Evolutionary conservation across 768 basidiomycete genomes (phyloP).

Genomic region (Xerocomellus amylosporus): DNA sequence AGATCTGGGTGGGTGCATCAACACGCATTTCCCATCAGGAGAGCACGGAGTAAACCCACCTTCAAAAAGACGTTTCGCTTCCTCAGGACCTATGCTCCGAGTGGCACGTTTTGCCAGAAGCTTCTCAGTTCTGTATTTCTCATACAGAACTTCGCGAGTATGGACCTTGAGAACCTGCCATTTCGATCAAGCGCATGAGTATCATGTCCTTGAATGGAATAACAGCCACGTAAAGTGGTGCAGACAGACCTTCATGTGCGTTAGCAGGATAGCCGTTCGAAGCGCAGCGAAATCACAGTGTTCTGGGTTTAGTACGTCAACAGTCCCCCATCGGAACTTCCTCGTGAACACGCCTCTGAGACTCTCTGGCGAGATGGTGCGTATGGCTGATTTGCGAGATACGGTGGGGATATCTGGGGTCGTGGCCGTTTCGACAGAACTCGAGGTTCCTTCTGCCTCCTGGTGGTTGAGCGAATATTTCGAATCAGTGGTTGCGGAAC

Average conservation of each 20-base stretch:
- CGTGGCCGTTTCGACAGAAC: conserved; percentile 33
- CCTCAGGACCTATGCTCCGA: conserved; percentile 69
- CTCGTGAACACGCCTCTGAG: conserved; percentile 73
- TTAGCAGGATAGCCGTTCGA: conserved; percentile 79
- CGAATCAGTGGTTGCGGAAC: conserved; percentile 21
- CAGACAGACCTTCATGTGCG: conserved; percentile 79
- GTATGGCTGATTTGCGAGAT: conserved; percentile 32
- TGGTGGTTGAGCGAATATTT: conserved; percentile 13
- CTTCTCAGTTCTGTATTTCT: conserved; percentile 90
- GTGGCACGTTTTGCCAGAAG: conserved; percentile 84
- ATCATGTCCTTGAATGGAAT: conserved; percentile 9
- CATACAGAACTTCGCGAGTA: conserved; percentile 89
- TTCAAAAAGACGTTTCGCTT: conserved; percentile 69
- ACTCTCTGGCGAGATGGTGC: conserved; percentile 60
- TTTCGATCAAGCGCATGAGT: conserved; percentile 6
- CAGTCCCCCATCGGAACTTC: conserved; percentile 83
- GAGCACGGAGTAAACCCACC: conserved; percentile 42
- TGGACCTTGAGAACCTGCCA: conserved; percentile 72
- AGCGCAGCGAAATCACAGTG: conserved; percentile 89
- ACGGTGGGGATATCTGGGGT: conserved; percentile 36
- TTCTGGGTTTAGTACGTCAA: conserved; percentile 80
- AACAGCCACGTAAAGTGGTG: conserved; percentile 19
- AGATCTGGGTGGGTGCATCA: conserved; percentile 38
- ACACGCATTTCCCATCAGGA: conserved; percentile 23
- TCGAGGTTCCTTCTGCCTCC: conserved; percentile 17